Evolutionary conservation across 1,284 basidiomycete genomes (phyloP).

Genomic region (Trichosporon asahii): DNA sequence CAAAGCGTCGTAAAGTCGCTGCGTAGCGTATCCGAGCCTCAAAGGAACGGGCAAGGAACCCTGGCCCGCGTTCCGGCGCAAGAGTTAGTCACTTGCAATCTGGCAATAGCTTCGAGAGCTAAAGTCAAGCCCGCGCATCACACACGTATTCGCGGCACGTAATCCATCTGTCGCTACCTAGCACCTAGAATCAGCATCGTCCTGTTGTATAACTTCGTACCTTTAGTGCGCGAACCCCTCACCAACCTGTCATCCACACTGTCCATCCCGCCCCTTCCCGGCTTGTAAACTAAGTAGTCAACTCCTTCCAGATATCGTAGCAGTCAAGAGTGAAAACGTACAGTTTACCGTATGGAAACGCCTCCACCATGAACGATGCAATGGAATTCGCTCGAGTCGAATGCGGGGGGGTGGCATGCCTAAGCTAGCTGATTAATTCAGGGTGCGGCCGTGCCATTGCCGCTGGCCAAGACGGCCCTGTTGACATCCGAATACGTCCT

Average conservation of each 20-base stretch:
- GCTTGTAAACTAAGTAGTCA: background rate
- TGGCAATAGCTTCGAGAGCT: background rate
- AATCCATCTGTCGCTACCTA: background rate
- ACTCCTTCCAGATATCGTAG: background rate
- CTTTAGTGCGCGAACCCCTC: background rate
- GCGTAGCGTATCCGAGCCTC: conserved; percentile 4
- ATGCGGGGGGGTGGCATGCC: background rate
- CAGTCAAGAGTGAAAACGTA: background rate
- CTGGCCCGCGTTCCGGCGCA: background rate
- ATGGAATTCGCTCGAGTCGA: background rate
- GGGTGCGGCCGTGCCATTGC: background rate
- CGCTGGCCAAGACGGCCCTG: background rate
- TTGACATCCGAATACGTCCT: background rate
- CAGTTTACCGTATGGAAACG: background rate
- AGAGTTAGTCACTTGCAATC: background rate
- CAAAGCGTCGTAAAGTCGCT: conserved; percentile 23
- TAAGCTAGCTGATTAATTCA: background rate
- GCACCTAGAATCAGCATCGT: background rate
- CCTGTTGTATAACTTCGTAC: background rate
- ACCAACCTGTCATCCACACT: background rate
- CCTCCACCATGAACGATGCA: background rate
- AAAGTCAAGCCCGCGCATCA: background rate
- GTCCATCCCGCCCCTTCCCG: background rate
- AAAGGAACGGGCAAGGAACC: background rate
- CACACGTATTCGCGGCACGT: background rate